Percentiles rank a stretch among this genome's conserved stretches.
Evolutionary conservation across 192 early-diverging fungal genomes (phyloP).

Genomic region (Helicostylum pulchrum): DNA sequence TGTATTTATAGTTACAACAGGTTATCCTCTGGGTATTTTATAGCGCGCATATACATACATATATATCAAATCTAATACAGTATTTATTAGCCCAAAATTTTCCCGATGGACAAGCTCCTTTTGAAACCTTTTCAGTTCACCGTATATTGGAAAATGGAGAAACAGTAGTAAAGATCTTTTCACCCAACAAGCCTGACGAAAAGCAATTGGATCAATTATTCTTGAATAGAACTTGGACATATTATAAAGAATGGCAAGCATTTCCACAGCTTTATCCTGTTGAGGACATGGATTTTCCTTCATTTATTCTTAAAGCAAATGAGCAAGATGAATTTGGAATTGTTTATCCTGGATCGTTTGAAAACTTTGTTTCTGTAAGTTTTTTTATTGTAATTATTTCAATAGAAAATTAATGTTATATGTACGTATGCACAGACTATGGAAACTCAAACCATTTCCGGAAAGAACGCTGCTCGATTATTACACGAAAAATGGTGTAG

Average conservation of each 20-base stretch:
- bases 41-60: not conserved
- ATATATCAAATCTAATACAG: not conserved
- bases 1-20: slow-evolving; percentile 47
- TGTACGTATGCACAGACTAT: slow-evolving; percentile 43
- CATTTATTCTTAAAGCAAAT: slow-evolving; percentile 28
- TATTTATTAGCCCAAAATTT: slow-evolving; percentile 19
- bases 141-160: slow-evolving; percentile 35
- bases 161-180: slow-evolving; percentile 62
- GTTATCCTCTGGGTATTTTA: slow-evolving; percentile 6
- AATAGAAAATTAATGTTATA: not conserved
- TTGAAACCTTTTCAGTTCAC: slow-evolving; percentile 45
- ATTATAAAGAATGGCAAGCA: slow-evolving; percentile 55
- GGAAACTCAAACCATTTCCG: slow-evolving; percentile 61
- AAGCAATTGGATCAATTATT: slow-evolving; percentile 48
- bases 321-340: slow-evolving; percentile 41
- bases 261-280: slow-evolving; percentile 52
- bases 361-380: slow-evolving; percentile 54
- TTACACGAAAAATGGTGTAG: slow-evolving; percentile 40
- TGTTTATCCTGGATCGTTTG: slow-evolving; percentile 59
- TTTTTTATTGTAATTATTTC: slow-evolving; percentile 2
- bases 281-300: slow-evolving; percentile 8
- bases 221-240: slow-evolving; percentile 42
- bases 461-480: slow-evolving; percentile 53
- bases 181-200: slow-evolving; percentile 35
- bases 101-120: slow-evolving; percentile 34